Evolutionary conservation across 2,329 filamentous ascomycete species (phyloP), one percentile per base, ranked within the genome.

Genomic region (Rutstroemia sp.): DNA sequence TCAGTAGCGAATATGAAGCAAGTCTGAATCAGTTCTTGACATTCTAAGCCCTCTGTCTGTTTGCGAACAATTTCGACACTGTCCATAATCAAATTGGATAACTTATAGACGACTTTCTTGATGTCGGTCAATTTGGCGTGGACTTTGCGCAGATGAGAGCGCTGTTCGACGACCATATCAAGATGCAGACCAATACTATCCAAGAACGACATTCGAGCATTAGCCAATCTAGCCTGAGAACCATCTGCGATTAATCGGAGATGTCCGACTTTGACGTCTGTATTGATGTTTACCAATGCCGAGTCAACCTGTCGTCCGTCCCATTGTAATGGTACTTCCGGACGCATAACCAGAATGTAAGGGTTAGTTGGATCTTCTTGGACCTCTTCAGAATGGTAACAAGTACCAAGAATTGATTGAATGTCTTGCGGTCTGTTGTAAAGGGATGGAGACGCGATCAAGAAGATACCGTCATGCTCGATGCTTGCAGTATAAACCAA

Each of bases 1-100:
- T 99, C 94, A 0, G 94, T 97, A n/a, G 94, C 94, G 67, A 97
- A 99, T 42, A 95, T 88, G 71, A 97, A 99, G 73, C 92, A 99
- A 5, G 91, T 95, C 71, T 99, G 94, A 61, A 99, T 94, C 30
- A 99, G 82, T 67, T 99, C 94, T 66, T 96, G 91, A 69, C 92
- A 96, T 62, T 94, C 87, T 62, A 92, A 81, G 8, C 87, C 89
- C 57, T 81, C 79, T 1, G 91, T 91, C 71, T 99, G 92, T 63
- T 85, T 85, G 61, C 91, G 82, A 62, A 99, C 94, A 61, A 90
- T 90, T 69, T 95, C 90, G 46, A 99, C 94, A 69, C 91, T 96
- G 71, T 97, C 92, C 90, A 99, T 96, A 72, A 99, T 97, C 6
- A 91, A 90, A 73, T 96, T 97, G 52, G 91, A 96, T 45, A 99